Evolutionary conservation across 2,329 filamentous ascomycete genomes (phyloP).

Genomic region (Colletotrichum plurivorum): DNA sequence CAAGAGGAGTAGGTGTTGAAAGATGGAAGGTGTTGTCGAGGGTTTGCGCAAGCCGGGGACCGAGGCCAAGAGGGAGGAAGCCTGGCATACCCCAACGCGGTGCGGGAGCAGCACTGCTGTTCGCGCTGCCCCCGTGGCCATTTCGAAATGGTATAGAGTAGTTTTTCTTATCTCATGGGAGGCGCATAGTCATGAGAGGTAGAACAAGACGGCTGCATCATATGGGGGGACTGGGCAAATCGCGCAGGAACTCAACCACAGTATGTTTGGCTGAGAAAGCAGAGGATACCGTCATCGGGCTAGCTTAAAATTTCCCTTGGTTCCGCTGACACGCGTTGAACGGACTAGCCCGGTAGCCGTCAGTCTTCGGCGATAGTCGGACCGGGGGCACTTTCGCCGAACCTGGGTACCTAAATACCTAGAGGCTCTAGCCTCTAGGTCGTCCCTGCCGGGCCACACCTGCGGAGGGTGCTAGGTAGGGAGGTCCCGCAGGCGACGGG

Average conservation of each 20-base stretch:
- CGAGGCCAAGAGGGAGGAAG: constrained; percentile 28
- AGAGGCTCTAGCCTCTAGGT: too few species aligned
- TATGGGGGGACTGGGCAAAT: constrained; percentile 18
- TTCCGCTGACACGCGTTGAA: constrained; percentile 9
- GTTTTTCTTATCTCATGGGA: constrained; percentile 35
- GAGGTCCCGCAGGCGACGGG: too few species aligned
- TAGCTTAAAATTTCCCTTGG: constrained; percentile 32
- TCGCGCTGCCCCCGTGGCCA: constrained; percentile 61
- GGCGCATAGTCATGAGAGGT: constrained; percentile 35
- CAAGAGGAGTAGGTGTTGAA: constrained; percentile 33
- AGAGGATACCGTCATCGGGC: constrained; percentile 35
- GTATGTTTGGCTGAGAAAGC: constrained; percentile 3
- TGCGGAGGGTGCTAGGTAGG: too few species aligned
- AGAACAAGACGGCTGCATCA: constrained; percentile 32
- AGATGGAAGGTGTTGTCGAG: constrained; percentile 23
- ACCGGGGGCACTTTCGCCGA: constrained; percentile 25
- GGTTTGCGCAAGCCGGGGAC: constrained; percentile 40
- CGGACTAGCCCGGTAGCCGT: not conserved
- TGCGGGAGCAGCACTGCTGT: constrained; percentile 63
- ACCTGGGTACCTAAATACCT: too few species aligned
- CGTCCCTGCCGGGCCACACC: too few species aligned
- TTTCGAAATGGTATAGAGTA: constrained; percentile 26
- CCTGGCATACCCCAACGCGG: constrained; percentile 53
- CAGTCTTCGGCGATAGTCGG: constrained; percentile 35
- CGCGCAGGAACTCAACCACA: constrained; percentile 18